Base-by-base conservation (phyloP, 108 stramenopile species). In the Asterionellopsis glacialis region DNA sequence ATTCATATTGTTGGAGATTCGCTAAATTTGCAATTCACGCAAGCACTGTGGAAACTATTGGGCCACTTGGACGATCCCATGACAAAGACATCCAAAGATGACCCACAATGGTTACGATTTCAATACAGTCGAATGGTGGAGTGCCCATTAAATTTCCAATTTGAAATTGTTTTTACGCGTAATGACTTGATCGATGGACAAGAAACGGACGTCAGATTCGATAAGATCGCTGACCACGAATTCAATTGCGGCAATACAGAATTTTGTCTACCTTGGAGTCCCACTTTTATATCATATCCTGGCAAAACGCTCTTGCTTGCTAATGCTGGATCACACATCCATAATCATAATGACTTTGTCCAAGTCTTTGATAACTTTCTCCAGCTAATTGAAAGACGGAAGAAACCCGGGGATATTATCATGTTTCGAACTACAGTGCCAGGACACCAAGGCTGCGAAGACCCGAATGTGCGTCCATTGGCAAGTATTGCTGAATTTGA, bases 1-100 rank as follows among this genome's bases (percentile, higher is more conserved):
- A 50, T 61, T 14, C 27, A 28, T 26, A 52, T 61, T 50, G 61
- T 61, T 16, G 51, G 61, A 2, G 61, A 61, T 11, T 61, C 61
- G 15, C 48, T 61, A 10, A 39, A n/a, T 14, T 26, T 61, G 51
- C 61, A 61, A 25, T 18, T 50, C 9, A 24, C 61, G 13, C 61
- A 61, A 28, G 18, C 51, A 5, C 25, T 61, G 23, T 61, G 48
- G 61, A 61, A 61, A 12, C 51, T 61, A 1, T 26, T 61, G 24
- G 61, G 61, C 1, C 16, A 61, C 28, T 9, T 26, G 48, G 61
- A 52, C 24, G 61, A 61, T 61, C 51, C 51, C 7, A 18, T 40
- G n/a, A 52, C n/a, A 38, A 16, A 14, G 18, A 48, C 18, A 25
- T 19, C 48, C 16, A 39, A 52, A 50, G 33, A 19, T 5, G 54